Evolutionary conservation across 169 alveolate genomes (phyloP), one percentile per base, ranked within the genome.

Genomic region (Eimeria mitis): DNA sequence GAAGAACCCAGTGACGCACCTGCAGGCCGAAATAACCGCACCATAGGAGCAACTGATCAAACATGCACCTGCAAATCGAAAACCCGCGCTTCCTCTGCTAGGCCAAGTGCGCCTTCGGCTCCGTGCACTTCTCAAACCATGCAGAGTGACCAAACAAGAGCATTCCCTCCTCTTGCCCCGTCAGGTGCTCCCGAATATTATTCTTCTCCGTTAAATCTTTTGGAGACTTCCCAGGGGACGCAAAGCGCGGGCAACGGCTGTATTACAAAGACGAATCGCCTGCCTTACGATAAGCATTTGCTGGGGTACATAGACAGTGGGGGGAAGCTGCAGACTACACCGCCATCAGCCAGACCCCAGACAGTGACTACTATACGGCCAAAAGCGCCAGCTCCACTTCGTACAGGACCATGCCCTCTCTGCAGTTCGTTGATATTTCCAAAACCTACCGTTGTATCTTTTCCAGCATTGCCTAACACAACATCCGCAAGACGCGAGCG

Each of bases 81-180:
- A 52, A 49, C 49, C 68, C 88, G 65, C 25, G 88, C 88, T 52
- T 78, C 65, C 28, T 78, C 88, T 28, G 88, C 88, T 47, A 78
- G 25, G 88, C 88, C 65, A 78, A 78, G 65, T 7, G 68, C 4
- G 56, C 8, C n/a, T 47, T 49, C 88, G 88, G 9, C 65, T 78
- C 31, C 68, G 44, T 78, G 49, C 68, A 31, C n/a, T 2, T 52
- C 65, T 42, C 88, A 49, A 28, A 44, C 88, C 88, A 47, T 3
- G 31, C 65, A n/a, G 28, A 49, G 47, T 14, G 88, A 78, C 54
- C 52, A 73, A 73, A 40, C 56, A 40, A 49, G 88, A n/a, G n/a
- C 47, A 44, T 40, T 78, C 8, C 68, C 23, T 28, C 44, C 88
- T 31, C 44, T 28, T 78, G 49, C 63, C 88, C 47, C 88, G 11